Base-by-base conservation (phyloP, 495 filamentous ascomycete genomes). In the Emericellopsis terricola region DNA sequence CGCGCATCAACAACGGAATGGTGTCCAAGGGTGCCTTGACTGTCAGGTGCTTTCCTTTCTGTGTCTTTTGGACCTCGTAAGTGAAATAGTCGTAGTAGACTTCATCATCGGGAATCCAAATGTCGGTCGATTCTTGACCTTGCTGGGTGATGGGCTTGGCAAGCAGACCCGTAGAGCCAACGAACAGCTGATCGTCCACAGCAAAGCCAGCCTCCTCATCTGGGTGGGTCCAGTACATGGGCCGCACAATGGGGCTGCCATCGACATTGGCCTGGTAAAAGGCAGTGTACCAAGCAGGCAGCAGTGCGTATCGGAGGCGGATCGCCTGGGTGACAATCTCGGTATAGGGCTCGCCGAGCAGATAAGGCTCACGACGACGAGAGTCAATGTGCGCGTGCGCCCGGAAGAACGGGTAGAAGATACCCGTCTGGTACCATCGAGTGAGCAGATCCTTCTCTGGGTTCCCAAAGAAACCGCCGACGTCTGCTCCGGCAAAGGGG, bases 351-450 rank as follows among this genome's bases (percentile, higher is more conserved):
- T 87, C 76, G 27, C 78, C 79, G 14, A 72, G 66, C 20, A 97
- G 62, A 50, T 94, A 96, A 3, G 91, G 89, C 62, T 97, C 89
- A 24, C 89, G 76, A 9, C 89, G 77, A 16, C 89, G 80, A 31
- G 87, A 78, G 46, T 96, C 89, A 41, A 94, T 94, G 51, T 97
- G 89, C 13, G 89, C 89, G 47, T 97, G 89, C n/a, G 69, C 89
- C 27, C 89, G 79, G 78, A 94, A 93, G 67, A 96, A 97, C 15
- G 89, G 89, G 51, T 96, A 96, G 71, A 92, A 97, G 27, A 82
- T 82, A 35, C 89, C 91, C 26, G 84, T 72, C 53, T 97, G 89
- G 54, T 93, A 97, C 89, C 91, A 97, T 19, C 89, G 74, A 3
- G 81, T 81, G 34, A 87, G 63, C 6, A 97, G 72, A 36, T 96